A percentile compares a stretch with the other conserved stretches of the same genome.
Evolutionary conservation across 352 stramenopile genomes (phyloP).

Genomic region (Pythium chondricola): DNA sequence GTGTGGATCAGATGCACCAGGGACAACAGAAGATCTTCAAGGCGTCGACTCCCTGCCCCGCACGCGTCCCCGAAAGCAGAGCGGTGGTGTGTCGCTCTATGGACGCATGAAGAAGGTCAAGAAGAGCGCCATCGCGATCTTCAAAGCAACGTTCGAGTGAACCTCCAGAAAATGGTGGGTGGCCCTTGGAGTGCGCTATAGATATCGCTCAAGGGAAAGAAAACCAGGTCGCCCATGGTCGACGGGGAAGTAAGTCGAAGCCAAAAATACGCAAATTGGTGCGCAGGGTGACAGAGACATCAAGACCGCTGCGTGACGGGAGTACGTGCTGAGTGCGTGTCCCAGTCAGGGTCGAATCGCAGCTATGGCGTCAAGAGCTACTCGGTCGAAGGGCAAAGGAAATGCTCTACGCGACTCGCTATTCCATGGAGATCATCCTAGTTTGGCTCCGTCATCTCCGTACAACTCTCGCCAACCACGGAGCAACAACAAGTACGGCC

Average conservation of each 20-base stretch:
- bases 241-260: no score
- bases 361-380: not conserved
- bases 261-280: no score
- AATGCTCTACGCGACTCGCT: not conserved
- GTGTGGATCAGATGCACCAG: no score
- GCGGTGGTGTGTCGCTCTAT: constrained; percentile 45
- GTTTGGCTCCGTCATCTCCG: constrained; percentile 1
- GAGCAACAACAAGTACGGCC: not conserved
- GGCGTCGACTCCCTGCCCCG: constrained; percentile 19
- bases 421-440: constrained; percentile 2
- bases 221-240: no score
- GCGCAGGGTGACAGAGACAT: no score
- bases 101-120: constrained; percentile 79
- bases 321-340: no score
- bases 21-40: no score
- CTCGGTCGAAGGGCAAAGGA: not conserved
- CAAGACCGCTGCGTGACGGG: no score
- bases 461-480: constrained; percentile 9
- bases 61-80: constrained; percentile 22
- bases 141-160: constrained; percentile 82
- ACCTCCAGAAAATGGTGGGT: no score
- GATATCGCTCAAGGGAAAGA: no score
- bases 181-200: no score
- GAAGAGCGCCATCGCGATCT: constrained; percentile 76
- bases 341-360: no score